A percentile compares a stretch with the other conserved stretches of the same genome.
phyloP scores from a whole-genome alignment of 1,284 basidiomycete genomes.

The Boletus sp. region DNA sequence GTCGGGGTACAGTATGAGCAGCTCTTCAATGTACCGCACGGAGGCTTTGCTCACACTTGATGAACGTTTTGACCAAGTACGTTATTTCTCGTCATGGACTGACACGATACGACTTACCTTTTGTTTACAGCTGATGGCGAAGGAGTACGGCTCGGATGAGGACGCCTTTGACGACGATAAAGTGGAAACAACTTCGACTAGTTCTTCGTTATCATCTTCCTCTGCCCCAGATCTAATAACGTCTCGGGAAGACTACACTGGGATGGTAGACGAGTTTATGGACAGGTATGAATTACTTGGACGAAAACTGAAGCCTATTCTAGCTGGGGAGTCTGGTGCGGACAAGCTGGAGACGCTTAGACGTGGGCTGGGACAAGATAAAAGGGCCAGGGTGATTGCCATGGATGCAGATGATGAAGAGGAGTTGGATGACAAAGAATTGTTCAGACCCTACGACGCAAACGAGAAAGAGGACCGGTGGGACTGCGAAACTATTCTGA shows the following conservation, averaged over 20 bases:
- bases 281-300: constrained; percentile 91
- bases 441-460: constrained; percentile 47
- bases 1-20: constrained; percentile 95
- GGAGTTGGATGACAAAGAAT: constrained; percentile 47
- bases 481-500: constrained; percentile 93
- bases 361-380: constrained; percentile 70
- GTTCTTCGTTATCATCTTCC: constrained; percentile 51
- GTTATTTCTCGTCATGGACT: constrained; percentile 16
- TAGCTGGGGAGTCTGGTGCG: constrained; percentile 64
- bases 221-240: constrained; percentile 73
- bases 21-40: constrained; percentile 93
- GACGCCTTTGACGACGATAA: constrained; percentile 41
- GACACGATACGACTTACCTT: neutral
- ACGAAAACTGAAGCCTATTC: constrained; percentile 76
- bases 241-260: constrained; percentile 83
- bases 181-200: constrained; percentile 32
- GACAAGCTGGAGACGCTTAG: constrained; percentile 81
- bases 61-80: constrained; percentile 89
- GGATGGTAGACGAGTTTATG: constrained; percentile 93
- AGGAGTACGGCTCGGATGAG: constrained; percentile 69
- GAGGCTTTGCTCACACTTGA: constrained; percentile 86
- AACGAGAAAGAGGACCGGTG: constrained; percentile 72
- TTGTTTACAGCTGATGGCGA: constrained; percentile 55
- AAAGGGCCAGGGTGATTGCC: constrained; percentile 38
- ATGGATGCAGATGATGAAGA: constrained; percentile 35